A percentile compares a stretch with the other conserved stretches of the same genome.
Conservation (phyloP, 202 grass and related monocot species). For the Bolboschoenoplectus hybrid region DNA sequence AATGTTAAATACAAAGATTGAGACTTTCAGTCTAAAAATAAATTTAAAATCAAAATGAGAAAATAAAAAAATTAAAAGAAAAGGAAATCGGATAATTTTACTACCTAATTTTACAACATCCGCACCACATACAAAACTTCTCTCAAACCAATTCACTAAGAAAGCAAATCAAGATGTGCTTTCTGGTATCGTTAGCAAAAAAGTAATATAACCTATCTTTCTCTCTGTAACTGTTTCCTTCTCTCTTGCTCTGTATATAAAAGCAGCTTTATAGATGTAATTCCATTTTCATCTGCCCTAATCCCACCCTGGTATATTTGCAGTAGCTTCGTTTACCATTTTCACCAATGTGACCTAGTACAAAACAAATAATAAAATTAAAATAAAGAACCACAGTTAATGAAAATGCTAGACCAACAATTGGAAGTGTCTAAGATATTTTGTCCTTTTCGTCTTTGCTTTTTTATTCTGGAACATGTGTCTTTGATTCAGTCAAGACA, state of each 20-base stretch:
- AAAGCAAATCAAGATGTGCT: constrained; percentile 20
- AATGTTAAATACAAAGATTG: constrained; percentile 27
- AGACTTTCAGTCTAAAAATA: constrained; percentile 23
- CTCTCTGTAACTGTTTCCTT: constrained; percentile 13
- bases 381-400: not conserved
- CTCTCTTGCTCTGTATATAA: constrained; percentile 30
- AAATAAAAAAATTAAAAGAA: constrained; percentile 24
- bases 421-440: not conserved
- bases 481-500: not conserved
- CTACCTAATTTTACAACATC: constrained; percentile 32
- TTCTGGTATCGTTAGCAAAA: constrained; percentile 37
- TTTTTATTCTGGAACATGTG: not conserved
- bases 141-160: constrained; percentile 21
- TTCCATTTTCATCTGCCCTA: constrained; percentile 49
- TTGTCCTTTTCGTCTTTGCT: not conserved
- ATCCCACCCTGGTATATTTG: constrained; percentile 78
- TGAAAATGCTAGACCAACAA: not conserved
- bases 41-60: constrained; percentile 26
- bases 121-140: constrained; percentile 14
- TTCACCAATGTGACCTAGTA: constrained; percentile 79
- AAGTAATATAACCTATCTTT: constrained; percentile 34
- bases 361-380: not conserved
- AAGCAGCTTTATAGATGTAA: constrained; percentile 35
- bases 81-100: constrained; percentile 19
- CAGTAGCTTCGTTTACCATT: constrained; percentile 84